Evolutionary conservation across 164 flowering plant genomes (phyloP).

Genomic region (Echeveria elegans): DNA sequence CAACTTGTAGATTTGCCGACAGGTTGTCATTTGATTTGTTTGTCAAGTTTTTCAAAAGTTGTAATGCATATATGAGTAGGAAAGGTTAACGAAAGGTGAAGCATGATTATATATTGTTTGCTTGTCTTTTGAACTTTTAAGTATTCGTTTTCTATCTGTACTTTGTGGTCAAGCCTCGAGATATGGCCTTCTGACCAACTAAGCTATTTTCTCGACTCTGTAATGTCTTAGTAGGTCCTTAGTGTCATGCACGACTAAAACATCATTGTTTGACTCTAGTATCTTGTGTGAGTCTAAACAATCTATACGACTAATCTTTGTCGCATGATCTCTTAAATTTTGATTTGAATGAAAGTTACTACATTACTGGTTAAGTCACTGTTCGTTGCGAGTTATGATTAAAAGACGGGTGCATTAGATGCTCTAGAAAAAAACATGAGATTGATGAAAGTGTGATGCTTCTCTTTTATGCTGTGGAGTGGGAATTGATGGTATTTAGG

Average conservation of each 20-base stretch:
- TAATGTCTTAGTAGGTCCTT: background rate
- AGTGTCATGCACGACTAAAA: background rate
- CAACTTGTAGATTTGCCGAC: background rate
- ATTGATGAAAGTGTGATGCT: background rate
- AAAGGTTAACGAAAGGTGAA: background rate
- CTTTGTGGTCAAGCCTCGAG: slow-evolving; percentile 1
- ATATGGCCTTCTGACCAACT: slow-evolving; percentile 1
- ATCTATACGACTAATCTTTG: background rate
- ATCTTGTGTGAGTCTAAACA: background rate
- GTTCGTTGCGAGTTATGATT: background rate
- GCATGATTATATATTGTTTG: background rate
- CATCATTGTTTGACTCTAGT: background rate
- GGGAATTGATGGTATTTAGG: background rate
- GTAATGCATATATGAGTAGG: background rate
- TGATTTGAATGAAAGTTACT: background rate
- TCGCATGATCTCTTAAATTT: background rate
- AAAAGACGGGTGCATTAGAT: background rate
- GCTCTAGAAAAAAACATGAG: background rate
- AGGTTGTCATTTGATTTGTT: background rate
- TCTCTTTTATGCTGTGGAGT: background rate
- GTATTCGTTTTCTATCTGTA: background rate
- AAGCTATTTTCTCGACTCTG: background rate
- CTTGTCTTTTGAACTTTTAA: background rate
- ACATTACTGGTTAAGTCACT: background rate
- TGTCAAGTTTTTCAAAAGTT: background rate